Evolutionary conservation across 768 basidiomycete genomes (phyloP), one percentile per base, ranked within the genome.

Genomic region (Leccinum truebloodii): DNA sequence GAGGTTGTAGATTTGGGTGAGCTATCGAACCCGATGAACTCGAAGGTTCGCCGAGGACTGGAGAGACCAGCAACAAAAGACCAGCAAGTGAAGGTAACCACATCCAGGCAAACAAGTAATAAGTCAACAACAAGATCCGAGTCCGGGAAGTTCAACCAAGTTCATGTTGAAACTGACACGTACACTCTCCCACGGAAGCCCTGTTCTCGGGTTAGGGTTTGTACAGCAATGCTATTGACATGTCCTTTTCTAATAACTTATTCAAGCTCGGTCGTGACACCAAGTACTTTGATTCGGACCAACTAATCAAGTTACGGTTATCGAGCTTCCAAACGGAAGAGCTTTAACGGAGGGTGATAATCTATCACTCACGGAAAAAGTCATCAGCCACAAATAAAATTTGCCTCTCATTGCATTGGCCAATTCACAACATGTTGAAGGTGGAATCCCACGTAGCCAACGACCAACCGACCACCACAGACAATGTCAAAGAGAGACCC

Each of bases 1-100:
- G 81, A 0, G 93, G 90, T 14, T 82, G 78, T 2, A 93, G 78
- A 35, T 84, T 87, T 5, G 90, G 88, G 12, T 90, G 89, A 22
- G 72, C 70, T 26, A 75, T 63, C 18, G 69, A 73, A 26, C 72
- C 73, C 22, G 73, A 66, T 37, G 71, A 68, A 54, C 57, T 54
- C 10, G 67, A 69, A 5, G 65, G 57, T 54, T 71, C 67, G 37
- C 59, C 65, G 14, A 75, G 30, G 20, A 60, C 67, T 37, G 65
- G 58, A 49, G 60, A 69, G 54, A 70, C 63, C 55, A 75, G 59
- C 1, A 75, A 55, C 46, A 73, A 61, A 50, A 75, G 61, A 1
- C 67, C 70, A 39, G 67, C 56, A 26, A 73, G 59, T 26, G 57
- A 56, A 46, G 51, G 63, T 20, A 75, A 53, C 57, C 73, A 59